Conservation (phyloP, 768 basidiomycete species). For the Collybia sordida region DNA sequence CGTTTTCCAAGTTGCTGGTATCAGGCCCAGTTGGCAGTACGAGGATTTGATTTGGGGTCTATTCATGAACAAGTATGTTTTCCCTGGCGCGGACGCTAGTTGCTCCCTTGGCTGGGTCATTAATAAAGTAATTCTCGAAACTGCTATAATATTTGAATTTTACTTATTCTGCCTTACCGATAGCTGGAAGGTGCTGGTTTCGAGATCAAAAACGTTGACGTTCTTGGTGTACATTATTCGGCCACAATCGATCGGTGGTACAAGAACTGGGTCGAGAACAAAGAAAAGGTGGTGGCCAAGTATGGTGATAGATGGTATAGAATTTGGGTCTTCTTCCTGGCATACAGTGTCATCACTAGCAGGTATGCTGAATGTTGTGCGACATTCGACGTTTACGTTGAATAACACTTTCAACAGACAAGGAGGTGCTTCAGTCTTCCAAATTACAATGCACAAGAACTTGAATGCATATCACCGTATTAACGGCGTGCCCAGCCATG, state of each 20-base stretch:
- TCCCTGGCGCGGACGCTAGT: constrained; percentile 97
- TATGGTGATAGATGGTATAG: constrained; percentile 96
- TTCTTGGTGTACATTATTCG: constrained; percentile 96
- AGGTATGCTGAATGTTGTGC: constrained; percentile 44
- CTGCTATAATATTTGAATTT: not conserved
- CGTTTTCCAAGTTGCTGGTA: constrained; percentile 96
- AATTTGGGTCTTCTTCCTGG: constrained; percentile 97
- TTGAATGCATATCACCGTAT: constrained; percentile 93
- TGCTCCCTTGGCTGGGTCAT: constrained; percentile 97
- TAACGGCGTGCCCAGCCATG: constrained; percentile 78
- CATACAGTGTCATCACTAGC: constrained; percentile 82
- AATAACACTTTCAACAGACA: constrained; percentile 45
- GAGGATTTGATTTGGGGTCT: constrained; percentile 98
- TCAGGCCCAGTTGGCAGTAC: constrained; percentile 96
- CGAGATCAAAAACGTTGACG: constrained; percentile 95
- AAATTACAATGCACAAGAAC: constrained; percentile 98
- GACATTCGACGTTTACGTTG: no score
- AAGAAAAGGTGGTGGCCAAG: constrained; percentile 82
- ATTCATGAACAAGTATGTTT: constrained; percentile 98
- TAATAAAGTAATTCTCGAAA: constrained; percentile 35
- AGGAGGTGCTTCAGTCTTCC: constrained; percentile 92
- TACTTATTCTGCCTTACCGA: not conserved
- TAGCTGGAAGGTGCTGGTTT: constrained; percentile 91
- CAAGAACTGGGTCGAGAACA: constrained; percentile 95
- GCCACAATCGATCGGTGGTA: constrained; percentile 93